Evolutionary conservation across 345 rosid genomes (phyloP), one percentile per base, ranked within the genome.

Genomic region (Murraya koenigii): DNA sequence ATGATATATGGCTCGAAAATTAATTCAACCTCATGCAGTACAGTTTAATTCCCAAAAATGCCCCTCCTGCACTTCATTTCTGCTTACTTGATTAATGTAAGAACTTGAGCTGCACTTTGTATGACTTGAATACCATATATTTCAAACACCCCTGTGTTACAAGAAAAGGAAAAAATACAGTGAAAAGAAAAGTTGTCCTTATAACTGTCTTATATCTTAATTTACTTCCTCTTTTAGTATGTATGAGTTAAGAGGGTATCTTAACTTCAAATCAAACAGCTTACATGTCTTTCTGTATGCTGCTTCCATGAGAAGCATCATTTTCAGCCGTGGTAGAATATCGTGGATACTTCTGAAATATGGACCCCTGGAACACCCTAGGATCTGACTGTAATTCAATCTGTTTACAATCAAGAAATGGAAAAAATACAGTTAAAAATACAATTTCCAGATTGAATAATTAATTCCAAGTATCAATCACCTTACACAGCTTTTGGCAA

Each of bases 281-380:
- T 87, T 84, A 90, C 98, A 41, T 89, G 83, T 93, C 87, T 68
- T 79, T 84, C 76, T 80, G 83, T 80, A 83, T 83, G 30, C 72
- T 79, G 56, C 78, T 75, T 38, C 79, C 87, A 9, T 59, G 84
- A 62, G 76, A 62, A 78, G 78, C 39, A 39, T 62, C 67, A 4
- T 82, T 75, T 38, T 84, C 78, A 81, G 86, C 66, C 20, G 84
- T 41, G 25, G 90, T 77, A 74, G 85, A 88, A 78, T 81, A 87
- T 41, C 49, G 62, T 64, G 33, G 76, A 61, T 79, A 58, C 63
- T 39, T 86, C 61, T 73, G 90, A 79, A 82, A 82, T 25, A 84
- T 30, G 64, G 82, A 79, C 78, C 82, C 83, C 6, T 66, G 84
- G 80, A 82, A 78, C 25, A 69, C 75, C 81, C 83, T 87, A 69